phyloP scores from a whole-genome alignment of 176 grass and related monocot genomes.

The Poa annua region DNA sequence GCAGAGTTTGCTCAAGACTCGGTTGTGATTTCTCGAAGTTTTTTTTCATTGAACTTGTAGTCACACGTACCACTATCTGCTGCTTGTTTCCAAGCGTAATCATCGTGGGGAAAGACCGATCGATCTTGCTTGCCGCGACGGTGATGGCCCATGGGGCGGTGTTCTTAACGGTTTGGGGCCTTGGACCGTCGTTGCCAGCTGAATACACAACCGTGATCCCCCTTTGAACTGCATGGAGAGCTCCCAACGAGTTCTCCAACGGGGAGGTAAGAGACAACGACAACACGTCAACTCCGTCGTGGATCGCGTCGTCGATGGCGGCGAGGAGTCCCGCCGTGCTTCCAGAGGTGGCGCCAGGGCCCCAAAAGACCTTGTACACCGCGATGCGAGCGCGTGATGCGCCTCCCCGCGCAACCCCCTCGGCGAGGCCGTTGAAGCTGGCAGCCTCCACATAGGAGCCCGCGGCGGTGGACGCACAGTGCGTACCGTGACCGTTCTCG shows the following conservation, averaged over 20 bases:
- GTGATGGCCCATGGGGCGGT: slow-evolving; percentile 46
- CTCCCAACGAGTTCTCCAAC: slow-evolving; percentile 26
- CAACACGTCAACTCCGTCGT: neutral
- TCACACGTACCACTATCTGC: too few species aligned
- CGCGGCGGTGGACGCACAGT: slow-evolving; percentile 43
- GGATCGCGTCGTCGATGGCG: slow-evolving; percentile 22
- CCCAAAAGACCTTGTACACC: slow-evolving; percentile 30
- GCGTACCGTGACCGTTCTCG: neutral
- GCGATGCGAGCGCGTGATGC: slow-evolving; percentile 26
- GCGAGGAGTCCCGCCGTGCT: neutral
- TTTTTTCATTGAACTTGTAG: neutral
- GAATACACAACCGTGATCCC: slow-evolving; percentile 38
- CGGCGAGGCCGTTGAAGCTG: slow-evolving; percentile 22
- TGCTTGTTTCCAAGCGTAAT: slow-evolving; percentile 42
- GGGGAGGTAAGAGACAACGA: neutral
- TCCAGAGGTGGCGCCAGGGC: too few species aligned
- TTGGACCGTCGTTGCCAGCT: neutral
- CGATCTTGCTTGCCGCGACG: slow-evolving; percentile 29
- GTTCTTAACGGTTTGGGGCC: neutral
- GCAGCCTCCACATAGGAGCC: slow-evolving; percentile 9
- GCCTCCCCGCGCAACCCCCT: neutral
- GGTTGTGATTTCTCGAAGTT: neutral
- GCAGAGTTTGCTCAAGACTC: neutral
- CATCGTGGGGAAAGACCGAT: slow-evolving; percentile 29
- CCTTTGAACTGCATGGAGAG: slow-evolving; percentile 42